These are phyloP conservation scores for Phialemonium atrogriseum DNA, from an alignment of 2,329 filamentous ascomycete genomes.

Conservation along the genomic window DNA sequence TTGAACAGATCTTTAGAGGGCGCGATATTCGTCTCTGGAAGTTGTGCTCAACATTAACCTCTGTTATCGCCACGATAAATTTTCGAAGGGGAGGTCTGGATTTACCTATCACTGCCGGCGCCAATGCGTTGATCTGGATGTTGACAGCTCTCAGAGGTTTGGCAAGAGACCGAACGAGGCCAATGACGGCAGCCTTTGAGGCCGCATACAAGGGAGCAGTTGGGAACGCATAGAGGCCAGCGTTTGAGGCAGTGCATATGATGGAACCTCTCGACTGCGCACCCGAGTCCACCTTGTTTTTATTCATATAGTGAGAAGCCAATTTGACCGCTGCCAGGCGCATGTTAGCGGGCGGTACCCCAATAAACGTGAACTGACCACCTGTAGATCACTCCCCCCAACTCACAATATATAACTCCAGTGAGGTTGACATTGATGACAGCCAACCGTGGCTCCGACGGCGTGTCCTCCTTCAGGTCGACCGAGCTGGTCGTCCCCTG, in stretches of 20 bases:
- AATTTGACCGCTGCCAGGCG: slow-evolving; percentile 38
- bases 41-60: not conserved
- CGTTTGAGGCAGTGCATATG: slow-evolving; percentile 45
- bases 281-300: slow-evolving; percentile 24
- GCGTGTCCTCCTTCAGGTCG: slow-evolving; percentile 20
- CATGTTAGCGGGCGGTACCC: not conserved
- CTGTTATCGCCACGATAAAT: no score
- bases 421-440: slow-evolving; percentile 28
- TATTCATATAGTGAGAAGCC: slow-evolving; percentile 39
- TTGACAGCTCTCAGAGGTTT: slow-evolving; percentile 25
- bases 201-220: slow-evolving; percentile 40
- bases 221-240: slow-evolving; percentile 42
- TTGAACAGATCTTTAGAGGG: slow-evolving; percentile 34
- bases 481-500: slow-evolving; percentile 22
- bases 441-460: slow-evolving; percentile 17
- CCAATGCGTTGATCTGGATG: slow-evolving; percentile 43
- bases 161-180: slow-evolving; percentile 38
- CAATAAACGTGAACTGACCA: slow-evolving; percentile 1
- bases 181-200: slow-evolving; percentile 39
- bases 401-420: slow-evolving; percentile 36
- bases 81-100: slow-evolving; percentile 2
- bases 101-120: slow-evolving; percentile 39
- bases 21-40: slow-evolving; percentile 35
- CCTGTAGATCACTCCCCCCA: not conserved
- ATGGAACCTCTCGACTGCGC: slow-evolving; percentile 31